Evolutionary conservation across 345 rosid genomes (phyloP), one percentile per base, ranked within the genome.

Genomic region (Euphorbia tirucalli): DNA sequence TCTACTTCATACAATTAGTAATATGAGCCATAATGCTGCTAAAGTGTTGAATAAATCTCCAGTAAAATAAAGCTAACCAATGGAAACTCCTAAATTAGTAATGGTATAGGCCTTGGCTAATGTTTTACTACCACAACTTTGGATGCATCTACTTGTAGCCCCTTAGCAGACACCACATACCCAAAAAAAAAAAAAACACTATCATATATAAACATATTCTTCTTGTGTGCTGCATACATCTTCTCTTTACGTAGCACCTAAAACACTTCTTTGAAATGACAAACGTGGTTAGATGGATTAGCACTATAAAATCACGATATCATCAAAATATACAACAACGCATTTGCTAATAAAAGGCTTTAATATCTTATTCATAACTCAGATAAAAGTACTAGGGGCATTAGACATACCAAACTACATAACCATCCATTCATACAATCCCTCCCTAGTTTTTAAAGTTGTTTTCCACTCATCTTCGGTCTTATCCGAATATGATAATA

Each of bases 251-350:
- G 4, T 4, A 50, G 16, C 56, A 11, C n/a, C 7, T 5, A 5
- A 3, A 9, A 14, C 3, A 50, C n/a, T 7, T 11, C 56, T 50
- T 9, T 9, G 7, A 11, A 11, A 6, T 50, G 18, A 14, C 56
- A 3, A 50, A 50, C 3, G 56, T 50, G 18, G 4, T 50, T 3
- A 3, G 4, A 7, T 50, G 56, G 56, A 4, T 11, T 9, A 50
- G 56, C 56, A 50, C 56, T 50, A 50, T 50, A 11, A 50, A 50
- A n/a, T n/a, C n/a, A n/a, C n/a, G n/a, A n/a, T n/a, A n/a, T n/a
- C n/a, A n/a, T n/a, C n/a, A n/a, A n/a, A n/a, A n/a, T n/a, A n/a
- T n/a, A n/a, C n/a, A n/a, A n/a, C n/a, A n/a, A n/a, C n/a, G n/a
- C n/a, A n/a, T n/a, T n/a, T n/a, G n/a, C n/a, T n/a, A n/a, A n/a